These are phyloP conservation scores for Leccinum subtestaceum DNA, from an alignment of 768 basidiomycete species.

Conservation along the genomic window DNA sequence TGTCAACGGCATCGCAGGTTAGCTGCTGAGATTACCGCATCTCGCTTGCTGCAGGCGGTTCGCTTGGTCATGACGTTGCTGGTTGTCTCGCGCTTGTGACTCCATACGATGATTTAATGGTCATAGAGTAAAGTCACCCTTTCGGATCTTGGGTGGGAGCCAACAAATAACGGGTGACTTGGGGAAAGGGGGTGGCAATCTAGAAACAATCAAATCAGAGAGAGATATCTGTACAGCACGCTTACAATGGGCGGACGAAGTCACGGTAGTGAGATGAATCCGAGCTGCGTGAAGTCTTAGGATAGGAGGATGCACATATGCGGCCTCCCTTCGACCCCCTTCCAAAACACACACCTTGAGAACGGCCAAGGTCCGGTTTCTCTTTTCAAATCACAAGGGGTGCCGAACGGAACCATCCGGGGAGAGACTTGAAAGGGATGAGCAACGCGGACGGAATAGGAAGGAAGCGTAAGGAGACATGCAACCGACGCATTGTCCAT, in stretches of 20 bases:
- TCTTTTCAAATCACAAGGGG: conserved; percentile 1
- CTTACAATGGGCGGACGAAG: no score
- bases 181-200: background rate
- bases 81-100: background rate
- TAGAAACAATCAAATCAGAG: conserved; percentile 7
- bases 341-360: no score
- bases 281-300: conserved; percentile 8
- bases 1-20: no score
- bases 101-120: background rate
- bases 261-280: conserved; percentile 10
- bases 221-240: no score
- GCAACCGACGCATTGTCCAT: background rate
- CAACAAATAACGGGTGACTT: background rate
- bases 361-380: conserved; percentile 4
- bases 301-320: background rate
- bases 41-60: no score
- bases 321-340: background rate
- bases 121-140: background rate
- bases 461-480: background rate
- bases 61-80: background rate
- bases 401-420: conserved; percentile 7
- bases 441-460: conserved; percentile 5
- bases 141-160: conserved; percentile 10
- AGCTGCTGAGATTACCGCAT: no score
- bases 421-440: background rate